A percentile compares a stretch with the other conserved stretches of the same genome.
Evolutionary conservation across 2,329 filamentous ascomycete genomes (phyloP).

Genomic region (Juglanconis sp.): DNA sequence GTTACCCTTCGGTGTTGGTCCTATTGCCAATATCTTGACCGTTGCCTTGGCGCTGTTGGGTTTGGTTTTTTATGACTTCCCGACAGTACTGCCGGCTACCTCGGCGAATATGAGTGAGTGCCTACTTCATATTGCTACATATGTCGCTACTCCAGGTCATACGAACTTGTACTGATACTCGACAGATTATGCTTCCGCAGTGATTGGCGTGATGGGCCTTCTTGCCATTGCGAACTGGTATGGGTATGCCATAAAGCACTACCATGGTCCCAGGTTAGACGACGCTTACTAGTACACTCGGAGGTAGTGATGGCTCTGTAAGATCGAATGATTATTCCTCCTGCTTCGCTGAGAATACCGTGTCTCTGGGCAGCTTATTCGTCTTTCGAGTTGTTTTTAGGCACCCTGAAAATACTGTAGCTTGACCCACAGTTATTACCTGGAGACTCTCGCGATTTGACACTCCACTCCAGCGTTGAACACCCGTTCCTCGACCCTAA

Average conservation of each 20-base stretch:
- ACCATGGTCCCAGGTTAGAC: conserved; percentile 11
- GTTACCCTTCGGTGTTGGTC: background rate
- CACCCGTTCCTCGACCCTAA: no score
- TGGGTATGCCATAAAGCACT: conserved; percentile 9
- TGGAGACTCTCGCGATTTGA: no score
- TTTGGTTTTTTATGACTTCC: conserved; percentile 15
- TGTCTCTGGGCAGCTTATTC: no score
- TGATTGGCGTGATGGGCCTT: conserved; percentile 11
- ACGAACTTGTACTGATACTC: background rate
- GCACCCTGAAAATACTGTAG: no score
- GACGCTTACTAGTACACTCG: background rate
- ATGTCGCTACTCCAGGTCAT: background rate
- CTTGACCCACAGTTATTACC: no score
- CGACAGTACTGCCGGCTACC: conserved; percentile 7
- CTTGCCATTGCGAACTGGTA: conserved; percentile 13
- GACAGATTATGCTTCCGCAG: conserved; percentile 14
- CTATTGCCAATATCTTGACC: conserved; percentile 5
- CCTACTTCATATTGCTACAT: no score
- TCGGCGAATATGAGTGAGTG: conserved; percentile 13
- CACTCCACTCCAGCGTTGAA: no score
- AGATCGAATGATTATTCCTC: no score
- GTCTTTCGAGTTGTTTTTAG: no score
- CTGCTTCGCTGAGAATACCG: no score
- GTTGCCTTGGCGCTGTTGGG: conserved; percentile 11
- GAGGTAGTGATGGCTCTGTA: no score